Evolutionary conservation across 2,329 filamentous ascomycete species (phyloP), one percentile per base, ranked within the genome.

Genomic region (Cyclaneusma minus): DNA sequence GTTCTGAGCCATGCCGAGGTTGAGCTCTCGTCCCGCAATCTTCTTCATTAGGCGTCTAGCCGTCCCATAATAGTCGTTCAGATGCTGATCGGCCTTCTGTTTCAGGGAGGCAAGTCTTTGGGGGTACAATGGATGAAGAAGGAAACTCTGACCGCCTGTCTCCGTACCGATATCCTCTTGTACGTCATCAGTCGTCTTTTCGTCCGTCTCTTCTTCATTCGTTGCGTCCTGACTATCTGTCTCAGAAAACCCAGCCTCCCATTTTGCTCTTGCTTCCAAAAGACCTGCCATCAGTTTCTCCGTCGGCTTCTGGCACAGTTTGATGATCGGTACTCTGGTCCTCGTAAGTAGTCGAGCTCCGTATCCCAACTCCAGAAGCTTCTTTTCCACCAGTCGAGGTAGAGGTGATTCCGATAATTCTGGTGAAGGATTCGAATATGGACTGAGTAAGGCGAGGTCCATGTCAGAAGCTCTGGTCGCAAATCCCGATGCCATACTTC

Each of bases 391-490:
- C 5, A 85, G 44, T 13, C 80, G 66, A 2, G 82, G 82, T 29
- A 89, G 72, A 1, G 64, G 58, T 4, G 69, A 74, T 16, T 62
- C 62, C 10, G 60, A 46, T 9, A 57, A 56, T 33, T 69, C 62
- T 3, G 63, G 59, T 27, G 64, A 56, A 22, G 62, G 53, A 12
- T 50, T 44, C 2, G 76, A 75, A 25, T 62, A 51, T 3, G 67
- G 68, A 2, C 79, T 76, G 4, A 89, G 56, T 17, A 92, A 64
- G 6, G 76, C 79, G 16, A 93, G 64, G 49, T 94, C 85, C 76
- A 93, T 83, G 42, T 93, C 84, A 2, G 84, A 87, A n/a, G 72
- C 70, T 40, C 79, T 79, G 7, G 80, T 83, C 3, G 81, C 85
- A 51, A 92, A 92, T 0, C 84, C 84, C 8, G 83, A 85, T 12